These are phyloP conservation scores for Carex pumila DNA, from an alignment of 176 grass and related monocot species.

Conservation along the genomic window DNA sequence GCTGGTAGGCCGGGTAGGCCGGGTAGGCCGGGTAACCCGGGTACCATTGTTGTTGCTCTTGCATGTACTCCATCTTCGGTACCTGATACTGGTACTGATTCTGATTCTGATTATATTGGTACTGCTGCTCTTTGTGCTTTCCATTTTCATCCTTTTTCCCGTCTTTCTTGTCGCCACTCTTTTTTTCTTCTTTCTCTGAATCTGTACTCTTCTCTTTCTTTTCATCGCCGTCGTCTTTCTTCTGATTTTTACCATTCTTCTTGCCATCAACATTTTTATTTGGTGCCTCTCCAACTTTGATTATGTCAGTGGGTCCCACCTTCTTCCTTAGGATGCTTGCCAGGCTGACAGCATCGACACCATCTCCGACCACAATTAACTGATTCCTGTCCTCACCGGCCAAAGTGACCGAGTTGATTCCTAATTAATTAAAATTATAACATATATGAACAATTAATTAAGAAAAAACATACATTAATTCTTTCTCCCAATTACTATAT, in stretches of 20 bases:
- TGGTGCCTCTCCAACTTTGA: conserved; percentile 43
- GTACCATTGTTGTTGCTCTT: background rate
- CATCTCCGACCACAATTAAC: conserved; percentile 50
- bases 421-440: background rate
- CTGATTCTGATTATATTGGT: background rate
- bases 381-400: conserved; percentile 39
- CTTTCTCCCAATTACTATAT: no score
- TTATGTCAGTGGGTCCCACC: conserved; percentile 33
- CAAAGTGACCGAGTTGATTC: conserved; percentile 32
- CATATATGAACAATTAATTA: no score
- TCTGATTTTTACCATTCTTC: conserved; percentile 6
- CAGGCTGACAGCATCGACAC: conserved; percentile 40
- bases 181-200: conserved; percentile 8
- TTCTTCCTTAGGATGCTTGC: conserved; percentile 45
- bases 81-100: background rate
- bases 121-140: background rate
- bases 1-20: conserved; percentile 9
- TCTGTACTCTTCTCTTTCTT: background rate
- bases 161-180: background rate
- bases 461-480: no score
- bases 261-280: background rate
- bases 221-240: background rate
- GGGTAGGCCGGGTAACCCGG: conserved; percentile 9
- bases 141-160: background rate
- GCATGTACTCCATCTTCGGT: background rate